Percentiles rank a stretch among this genome's conserved stretches.
These are phyloP conservation scores for Lipomyces starkeyi DNA, from an alignment of 805 yeast genomes.

Conservation along the genomic window DNA sequence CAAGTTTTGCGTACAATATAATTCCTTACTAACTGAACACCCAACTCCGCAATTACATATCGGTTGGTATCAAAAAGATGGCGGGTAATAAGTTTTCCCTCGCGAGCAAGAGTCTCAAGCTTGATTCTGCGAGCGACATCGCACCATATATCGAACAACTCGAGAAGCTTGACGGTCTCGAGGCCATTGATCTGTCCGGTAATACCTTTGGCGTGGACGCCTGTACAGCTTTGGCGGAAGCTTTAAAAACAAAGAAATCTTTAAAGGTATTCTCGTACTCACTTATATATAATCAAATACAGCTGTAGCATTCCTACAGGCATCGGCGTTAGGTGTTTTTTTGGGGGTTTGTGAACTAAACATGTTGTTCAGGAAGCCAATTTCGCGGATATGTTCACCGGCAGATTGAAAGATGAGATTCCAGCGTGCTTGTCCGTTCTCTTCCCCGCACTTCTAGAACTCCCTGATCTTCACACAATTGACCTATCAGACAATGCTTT, in stretches of 20 bases:
- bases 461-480: slow-evolving; percentile 71
- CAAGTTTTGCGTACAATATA: not conserved
- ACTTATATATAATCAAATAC: not conserved
- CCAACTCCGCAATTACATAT: not conserved
- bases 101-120: slow-evolving; percentile 51
- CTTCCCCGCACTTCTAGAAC: slow-evolving; percentile 72
- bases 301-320: not conserved
- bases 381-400: slow-evolving; percentile 92
- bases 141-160: slow-evolving; percentile 70
- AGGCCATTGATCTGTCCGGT: slow-evolving; percentile 81
- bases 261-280: slow-evolving; percentile 46
- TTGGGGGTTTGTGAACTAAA: not conserved
- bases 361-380: slow-evolving; percentile 47
- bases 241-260: slow-evolving; percentile 52
- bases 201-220: slow-evolving; percentile 95
- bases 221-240: slow-evolving; percentile 69
- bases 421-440: slow-evolving; percentile 78
- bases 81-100: slow-evolving; percentile 23
- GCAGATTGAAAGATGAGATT: slow-evolving; percentile 92
- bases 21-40: not conserved
- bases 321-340: not conserved
- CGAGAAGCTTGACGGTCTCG: slow-evolving; percentile 45
- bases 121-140: slow-evolving; percentile 74
- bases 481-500: slow-evolving; percentile 95
- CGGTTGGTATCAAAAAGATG: slow-evolving; percentile 3